Conservation (phyloP, 2,329 filamentous ascomycete genomes). For the Scedosporium minutisporum region DNA sequence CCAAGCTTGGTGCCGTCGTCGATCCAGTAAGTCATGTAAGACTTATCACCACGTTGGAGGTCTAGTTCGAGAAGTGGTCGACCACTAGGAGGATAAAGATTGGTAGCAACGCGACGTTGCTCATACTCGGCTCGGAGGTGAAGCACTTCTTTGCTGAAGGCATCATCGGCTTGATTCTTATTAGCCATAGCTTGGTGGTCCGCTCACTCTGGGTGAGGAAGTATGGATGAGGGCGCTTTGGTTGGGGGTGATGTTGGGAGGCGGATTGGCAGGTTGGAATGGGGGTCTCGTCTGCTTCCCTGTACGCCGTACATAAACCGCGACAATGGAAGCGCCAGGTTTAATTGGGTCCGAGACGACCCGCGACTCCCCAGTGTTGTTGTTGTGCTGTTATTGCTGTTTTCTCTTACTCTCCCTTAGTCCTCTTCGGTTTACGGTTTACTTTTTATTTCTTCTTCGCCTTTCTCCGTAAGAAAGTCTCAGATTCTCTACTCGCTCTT, state of each 20-base stretch:
- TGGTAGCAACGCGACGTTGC: conserved; percentile 3
- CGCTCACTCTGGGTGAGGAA: background rate
- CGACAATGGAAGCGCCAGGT: no score
- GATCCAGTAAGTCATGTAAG: conserved; percentile 8
- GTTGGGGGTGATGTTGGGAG: no score
- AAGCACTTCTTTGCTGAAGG: background rate
- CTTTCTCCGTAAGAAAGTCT: background rate
- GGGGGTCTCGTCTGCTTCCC: no score
- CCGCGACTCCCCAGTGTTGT: background rate
- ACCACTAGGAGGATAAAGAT: conserved; percentile 6
- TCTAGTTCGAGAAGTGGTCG: background rate
- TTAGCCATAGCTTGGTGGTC: background rate
- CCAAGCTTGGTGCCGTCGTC: conserved; percentile 10
- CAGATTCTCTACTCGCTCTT: background rate
- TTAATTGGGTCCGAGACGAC: background rate
- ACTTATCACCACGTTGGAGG: background rate
- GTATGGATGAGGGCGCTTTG: background rate
- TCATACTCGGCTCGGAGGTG: background rate
- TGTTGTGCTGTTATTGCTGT: background rate
- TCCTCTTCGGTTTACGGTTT: no score
- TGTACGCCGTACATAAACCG: no score
- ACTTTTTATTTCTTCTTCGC: background rate
- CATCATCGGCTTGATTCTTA: background rate
- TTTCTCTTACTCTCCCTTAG: background rate
- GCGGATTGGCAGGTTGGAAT: no score